phyloP scores from a whole-genome alignment of 108 stramenopile genomes.

The Skeletonema marinoi region DNA sequence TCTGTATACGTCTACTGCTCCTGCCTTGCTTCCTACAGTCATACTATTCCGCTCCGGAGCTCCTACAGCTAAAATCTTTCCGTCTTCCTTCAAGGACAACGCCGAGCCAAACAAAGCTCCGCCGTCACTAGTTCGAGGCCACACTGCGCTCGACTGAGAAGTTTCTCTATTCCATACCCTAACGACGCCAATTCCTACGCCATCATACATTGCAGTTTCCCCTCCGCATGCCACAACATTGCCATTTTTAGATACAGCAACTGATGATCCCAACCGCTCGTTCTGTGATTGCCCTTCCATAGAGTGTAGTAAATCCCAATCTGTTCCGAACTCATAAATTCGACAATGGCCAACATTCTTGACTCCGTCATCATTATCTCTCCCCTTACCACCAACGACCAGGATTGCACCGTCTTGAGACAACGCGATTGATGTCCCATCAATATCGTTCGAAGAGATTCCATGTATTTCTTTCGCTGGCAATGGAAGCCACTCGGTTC shows the following conservation, averaged over 20 bases:
- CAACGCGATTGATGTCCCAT: not conserved
- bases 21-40: not conserved
- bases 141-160: not conserved
- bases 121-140: not conserved
- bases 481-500: not conserved
- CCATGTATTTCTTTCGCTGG: not conserved
- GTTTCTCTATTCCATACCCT: not conserved
- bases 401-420: not conserved
- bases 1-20: not conserved
- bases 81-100: not conserved
- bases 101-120: not conserved
- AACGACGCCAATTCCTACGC: not conserved
- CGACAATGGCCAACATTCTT: not conserved
- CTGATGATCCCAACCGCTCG: not conserved
- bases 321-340: not conserved
- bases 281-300: not conserved
- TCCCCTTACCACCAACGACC: not conserved
- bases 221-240: conserved; percentile 2
- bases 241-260: not conserved
- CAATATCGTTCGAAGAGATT: not conserved
- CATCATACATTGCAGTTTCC: not conserved
- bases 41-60: not conserved
- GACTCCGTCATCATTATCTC: not conserved
- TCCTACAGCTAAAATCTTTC: not conserved
- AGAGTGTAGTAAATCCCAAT: not conserved